These are phyloP conservation scores for Russula lepida DNA, from an alignment of 768 basidiomycete species.

Conservation along the genomic window DNA sequence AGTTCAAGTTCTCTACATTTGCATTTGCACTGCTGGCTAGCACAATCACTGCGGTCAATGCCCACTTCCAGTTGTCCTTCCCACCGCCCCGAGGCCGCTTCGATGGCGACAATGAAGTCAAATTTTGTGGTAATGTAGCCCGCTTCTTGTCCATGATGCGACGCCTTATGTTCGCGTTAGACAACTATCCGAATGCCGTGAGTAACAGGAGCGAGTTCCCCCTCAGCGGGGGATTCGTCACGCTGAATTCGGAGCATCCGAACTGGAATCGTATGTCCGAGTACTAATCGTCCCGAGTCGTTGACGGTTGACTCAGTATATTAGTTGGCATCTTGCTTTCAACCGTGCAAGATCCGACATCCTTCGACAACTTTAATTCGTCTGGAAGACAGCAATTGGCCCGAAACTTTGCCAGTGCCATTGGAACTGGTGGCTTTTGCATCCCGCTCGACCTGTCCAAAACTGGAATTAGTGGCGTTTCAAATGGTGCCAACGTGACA, in stretches of 20 bases:
- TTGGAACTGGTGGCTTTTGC: conserved; percentile 57
- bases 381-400: conserved; percentile 30
- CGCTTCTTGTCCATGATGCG: not conserved
- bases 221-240: conserved; percentile 50
- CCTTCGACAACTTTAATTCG: conserved; percentile 54
- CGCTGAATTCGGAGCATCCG: conserved; percentile 58
- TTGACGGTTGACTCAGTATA: conserved; percentile 6
- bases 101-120: conserved; percentile 45
- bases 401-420: conserved; percentile 41
- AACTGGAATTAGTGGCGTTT: conserved; percentile 41
- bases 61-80: conserved; percentile 77
- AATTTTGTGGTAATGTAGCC: conserved; percentile 55
- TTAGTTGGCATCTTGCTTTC: conserved; percentile 50
- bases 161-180: conserved; percentile 31
- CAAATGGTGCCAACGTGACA: conserved; percentile 64
- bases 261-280: conserved; percentile 45
- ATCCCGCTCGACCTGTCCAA: conserved; percentile 53
- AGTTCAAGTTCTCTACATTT: too few species aligned
- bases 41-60: conserved; percentile 39
- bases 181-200: conserved; percentile 50
- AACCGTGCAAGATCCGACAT: conserved; percentile 48
- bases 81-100: conserved; percentile 68
- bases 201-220: conserved; percentile 62
- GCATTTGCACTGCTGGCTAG: conserved; percentile 31
- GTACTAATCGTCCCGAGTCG: conserved; percentile 2